Evolutionary conservation across 1,139 yeast genomes (phyloP).

Genomic region (Kluyveromyces sp.): DNA sequence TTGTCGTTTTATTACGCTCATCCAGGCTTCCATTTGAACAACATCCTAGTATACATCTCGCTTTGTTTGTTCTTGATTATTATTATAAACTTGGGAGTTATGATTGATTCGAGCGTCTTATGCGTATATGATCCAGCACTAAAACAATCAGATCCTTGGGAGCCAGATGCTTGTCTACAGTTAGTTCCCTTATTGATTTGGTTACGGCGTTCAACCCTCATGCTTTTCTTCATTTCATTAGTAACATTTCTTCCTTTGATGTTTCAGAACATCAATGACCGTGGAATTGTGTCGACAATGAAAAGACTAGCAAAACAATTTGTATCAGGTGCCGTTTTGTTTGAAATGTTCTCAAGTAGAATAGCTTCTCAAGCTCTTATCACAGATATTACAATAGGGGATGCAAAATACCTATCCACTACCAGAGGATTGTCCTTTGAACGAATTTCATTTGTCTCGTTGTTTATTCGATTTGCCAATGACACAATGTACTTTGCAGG

Average conservation of each 20-base stretch:
- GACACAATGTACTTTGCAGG: constrained; percentile 68
- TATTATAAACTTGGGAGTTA: constrained; percentile 55
- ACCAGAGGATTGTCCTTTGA: constrained; percentile 74
- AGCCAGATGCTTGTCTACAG: constrained; percentile 62
- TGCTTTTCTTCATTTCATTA: constrained; percentile 67
- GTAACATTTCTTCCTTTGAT: constrained; percentile 65
- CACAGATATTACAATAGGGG: constrained; percentile 66
- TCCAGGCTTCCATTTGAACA: constrained; percentile 70
- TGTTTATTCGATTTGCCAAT: constrained; percentile 65
- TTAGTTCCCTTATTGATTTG: constrained; percentile 61
- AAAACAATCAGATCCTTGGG: constrained; percentile 54
- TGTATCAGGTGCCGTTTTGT: constrained; percentile 59
- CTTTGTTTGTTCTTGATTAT: constrained; percentile 60
- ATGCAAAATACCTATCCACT: constrained; percentile 70
- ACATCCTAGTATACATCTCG: constrained; percentile 60
- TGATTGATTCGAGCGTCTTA: constrained; percentile 59
- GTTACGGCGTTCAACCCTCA: constrained; percentile 68
- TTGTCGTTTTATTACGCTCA: constrained; percentile 73
- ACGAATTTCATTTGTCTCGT: constrained; percentile 61
- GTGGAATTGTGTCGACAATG: constrained; percentile 64
- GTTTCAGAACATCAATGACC: constrained; percentile 65
- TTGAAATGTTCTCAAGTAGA: constrained; percentile 70
- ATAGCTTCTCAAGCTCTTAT: constrained; percentile 59
- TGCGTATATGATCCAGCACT: constrained; percentile 55
- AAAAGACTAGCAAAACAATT: constrained; percentile 60